Evolutionary conservation across 805 yeast genomes (phyloP).

Genomic region (Candida dajiaensis): DNA sequence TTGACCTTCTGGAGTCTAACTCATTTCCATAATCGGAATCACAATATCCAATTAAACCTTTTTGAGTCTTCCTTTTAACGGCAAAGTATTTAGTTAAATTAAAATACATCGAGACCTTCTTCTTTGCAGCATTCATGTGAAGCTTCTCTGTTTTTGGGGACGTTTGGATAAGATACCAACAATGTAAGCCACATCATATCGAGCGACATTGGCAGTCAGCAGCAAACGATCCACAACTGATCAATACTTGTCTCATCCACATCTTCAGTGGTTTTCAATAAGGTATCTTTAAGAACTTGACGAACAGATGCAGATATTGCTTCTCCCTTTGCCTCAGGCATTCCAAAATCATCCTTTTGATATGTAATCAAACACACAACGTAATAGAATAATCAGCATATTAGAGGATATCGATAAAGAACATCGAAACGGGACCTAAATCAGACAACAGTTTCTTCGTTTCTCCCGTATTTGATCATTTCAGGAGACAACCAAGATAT

Average conservation of each 20-base stretch:
- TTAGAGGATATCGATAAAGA: neutral
- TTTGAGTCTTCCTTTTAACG: too few species aligned
- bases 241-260: neutral
- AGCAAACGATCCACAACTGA: too few species aligned
- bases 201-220: too few species aligned
- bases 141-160: too few species aligned
- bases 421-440: neutral
- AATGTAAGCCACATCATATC: too few species aligned
- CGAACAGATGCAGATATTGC: neutral
- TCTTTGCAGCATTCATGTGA: too few species aligned
- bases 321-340: neutral
- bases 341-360: neutral
- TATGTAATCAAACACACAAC: neutral
- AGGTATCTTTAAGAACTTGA: neutral
- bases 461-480: neutral
- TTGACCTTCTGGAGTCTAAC: too few species aligned
- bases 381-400: neutral
- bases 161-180: too few species aligned
- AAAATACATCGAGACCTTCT: too few species aligned
- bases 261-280: neutral
- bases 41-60: too few species aligned
- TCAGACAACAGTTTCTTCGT: neutral
- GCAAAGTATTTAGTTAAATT: too few species aligned
- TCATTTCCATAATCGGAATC: too few species aligned
- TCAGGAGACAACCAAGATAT: neutral